Evolutionary conservation across 805 yeast species (phyloP).

Genomic region (Yarrowia alimentaria): DNA sequence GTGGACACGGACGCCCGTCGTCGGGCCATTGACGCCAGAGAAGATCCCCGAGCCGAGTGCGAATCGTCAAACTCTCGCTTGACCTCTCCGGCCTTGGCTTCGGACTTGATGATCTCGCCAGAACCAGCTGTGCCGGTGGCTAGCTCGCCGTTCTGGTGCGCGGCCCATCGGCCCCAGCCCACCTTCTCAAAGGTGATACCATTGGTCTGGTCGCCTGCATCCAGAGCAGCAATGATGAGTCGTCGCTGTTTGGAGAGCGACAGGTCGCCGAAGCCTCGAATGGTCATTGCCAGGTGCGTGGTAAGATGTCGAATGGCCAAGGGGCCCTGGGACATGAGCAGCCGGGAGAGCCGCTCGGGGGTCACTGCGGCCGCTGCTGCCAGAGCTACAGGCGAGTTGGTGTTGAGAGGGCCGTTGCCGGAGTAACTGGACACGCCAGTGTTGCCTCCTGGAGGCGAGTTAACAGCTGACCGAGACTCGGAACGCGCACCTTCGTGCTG

Average conservation of each 20-base stretch:
- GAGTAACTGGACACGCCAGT: constrained; percentile 7
- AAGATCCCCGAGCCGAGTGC: constrained; percentile 9
- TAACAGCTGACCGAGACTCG: constrained; percentile 13
- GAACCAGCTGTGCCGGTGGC: constrained; percentile 5
- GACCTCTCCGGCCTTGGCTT: constrained; percentile 9
- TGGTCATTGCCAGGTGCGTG: constrained; percentile 67
- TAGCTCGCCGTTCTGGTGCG: constrained; percentile 43
- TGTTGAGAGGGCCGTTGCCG: constrained; percentile 41
- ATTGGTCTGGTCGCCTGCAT: constrained; percentile 48
- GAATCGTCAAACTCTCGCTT: constrained; percentile 8
- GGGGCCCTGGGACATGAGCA: constrained; percentile 75
- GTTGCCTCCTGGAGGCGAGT: constrained; percentile 2
- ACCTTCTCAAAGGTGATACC: constrained; percentile 79
- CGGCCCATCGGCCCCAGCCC: constrained; percentile 99
- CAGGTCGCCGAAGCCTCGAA: constrained; percentile 73
- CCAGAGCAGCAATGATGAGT: constrained; percentile 84
- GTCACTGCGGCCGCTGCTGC: constrained; percentile 86
- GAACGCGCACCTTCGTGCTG: no score
- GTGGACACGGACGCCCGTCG: constrained; percentile 31
- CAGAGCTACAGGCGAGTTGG: constrained; percentile 83
- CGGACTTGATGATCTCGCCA: background rate
- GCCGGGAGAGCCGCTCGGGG: constrained; percentile 67
- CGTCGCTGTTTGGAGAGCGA: constrained; percentile 87
- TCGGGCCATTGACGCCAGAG: constrained; percentile 10
- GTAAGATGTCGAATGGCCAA: constrained; percentile 88